Percentiles rank a stretch among this genome's conserved stretches.
Conservation (phyloP, 2,329 filamentous ascomycete species). For the Alternaria consortialis region DNA sequence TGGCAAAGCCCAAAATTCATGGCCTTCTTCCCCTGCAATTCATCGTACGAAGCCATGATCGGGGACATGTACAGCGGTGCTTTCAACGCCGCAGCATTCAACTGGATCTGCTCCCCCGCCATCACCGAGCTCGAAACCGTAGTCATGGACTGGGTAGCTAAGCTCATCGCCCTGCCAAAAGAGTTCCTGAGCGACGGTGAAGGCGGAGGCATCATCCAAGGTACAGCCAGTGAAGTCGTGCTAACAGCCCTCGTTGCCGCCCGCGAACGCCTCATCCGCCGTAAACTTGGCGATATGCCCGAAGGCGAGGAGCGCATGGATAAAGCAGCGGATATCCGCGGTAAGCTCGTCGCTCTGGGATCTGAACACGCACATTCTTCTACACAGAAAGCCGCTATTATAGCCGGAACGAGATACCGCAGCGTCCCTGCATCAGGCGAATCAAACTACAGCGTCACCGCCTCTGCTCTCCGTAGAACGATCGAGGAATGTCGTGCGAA, state of each 20-base stretch:
- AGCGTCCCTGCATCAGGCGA: constrained; percentile 70
- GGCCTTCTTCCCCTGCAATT: constrained; percentile 89
- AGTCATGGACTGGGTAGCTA: constrained; percentile 89
- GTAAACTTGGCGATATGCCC: constrained; percentile 38
- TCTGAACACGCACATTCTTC: constrained; percentile 83
- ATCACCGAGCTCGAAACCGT: constrained; percentile 94
- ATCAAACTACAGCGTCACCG: constrained; percentile 76
- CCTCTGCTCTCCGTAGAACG: constrained; percentile 65
- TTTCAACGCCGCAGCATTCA: constrained; percentile 91
- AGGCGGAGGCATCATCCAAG: constrained; percentile 94
- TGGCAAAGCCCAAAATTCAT: constrained; percentile 95
- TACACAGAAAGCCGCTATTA: constrained; percentile 85
- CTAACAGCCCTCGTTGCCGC: constrained; percentile 89
- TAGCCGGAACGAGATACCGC: constrained; percentile 84
- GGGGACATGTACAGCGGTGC: constrained; percentile 92
- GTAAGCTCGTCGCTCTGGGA: constrained; percentile 80
- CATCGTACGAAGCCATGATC: constrained; percentile 84
- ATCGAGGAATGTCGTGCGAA: constrained; percentile 72
- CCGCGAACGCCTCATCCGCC: constrained; percentile 70
- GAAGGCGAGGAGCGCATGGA: constrained; percentile 58
- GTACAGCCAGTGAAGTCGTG: constrained; percentile 86
- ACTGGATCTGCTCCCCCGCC: constrained; percentile 94
- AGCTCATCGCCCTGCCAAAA: constrained; percentile 75
- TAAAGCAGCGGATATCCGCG: constrained; percentile 70
- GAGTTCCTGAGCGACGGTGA: constrained; percentile 77